A percentile compares a stretch with the other conserved stretches of the same genome.
These are phyloP conservation scores for Penicillium goetzii DNA, from an alignment of 495 filamentous ascomycete species.

Conservation along the genomic window DNA sequence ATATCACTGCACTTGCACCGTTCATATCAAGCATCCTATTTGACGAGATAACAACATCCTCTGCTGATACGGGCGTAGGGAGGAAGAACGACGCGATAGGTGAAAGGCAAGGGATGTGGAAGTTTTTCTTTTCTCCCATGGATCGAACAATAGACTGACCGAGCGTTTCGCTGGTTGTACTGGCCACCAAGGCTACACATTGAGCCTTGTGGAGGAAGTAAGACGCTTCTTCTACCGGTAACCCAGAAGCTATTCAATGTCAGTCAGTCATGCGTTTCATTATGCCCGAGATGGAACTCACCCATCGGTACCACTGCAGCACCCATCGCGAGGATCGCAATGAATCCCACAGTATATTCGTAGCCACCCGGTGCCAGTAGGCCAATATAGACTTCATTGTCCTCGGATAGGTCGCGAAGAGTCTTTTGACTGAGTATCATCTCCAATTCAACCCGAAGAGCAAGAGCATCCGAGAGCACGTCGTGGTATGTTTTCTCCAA, in stretches of 20 bases:
- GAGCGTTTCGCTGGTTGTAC: constrained; percentile 20
- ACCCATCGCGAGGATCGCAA: constrained; percentile 48
- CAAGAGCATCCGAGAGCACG: constrained; percentile 27
- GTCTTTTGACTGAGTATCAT: constrained; percentile 15
- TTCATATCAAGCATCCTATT: constrained; percentile 33
- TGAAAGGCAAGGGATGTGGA: constrained; percentile 27
- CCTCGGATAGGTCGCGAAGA: constrained; percentile 29
- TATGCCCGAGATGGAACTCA: constrained; percentile 6
- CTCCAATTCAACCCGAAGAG: constrained; percentile 26
- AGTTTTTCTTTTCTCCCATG: constrained; percentile 21
- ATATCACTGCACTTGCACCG: constrained; percentile 37
- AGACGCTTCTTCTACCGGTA: constrained; percentile 47
- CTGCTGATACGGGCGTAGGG: constrained; percentile 13
- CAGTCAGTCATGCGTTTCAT: neutral
- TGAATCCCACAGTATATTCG: constrained; percentile 51
- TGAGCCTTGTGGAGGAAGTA: constrained; percentile 45
- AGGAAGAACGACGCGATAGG: constrained; percentile 27
- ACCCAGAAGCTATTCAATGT: constrained; percentile 22
- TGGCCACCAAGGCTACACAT: constrained; percentile 31
- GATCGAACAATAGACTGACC: constrained; percentile 23
- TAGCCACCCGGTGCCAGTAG: constrained; percentile 52
- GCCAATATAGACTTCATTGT: constrained; percentile 51
- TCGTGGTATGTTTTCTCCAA: constrained; percentile 36
- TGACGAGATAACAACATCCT: constrained; percentile 31
- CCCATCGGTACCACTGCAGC: constrained; percentile 45